Base-by-base conservation (phyloP, 129 eudicot genomes). In the Glebionis coronaria region DNA sequence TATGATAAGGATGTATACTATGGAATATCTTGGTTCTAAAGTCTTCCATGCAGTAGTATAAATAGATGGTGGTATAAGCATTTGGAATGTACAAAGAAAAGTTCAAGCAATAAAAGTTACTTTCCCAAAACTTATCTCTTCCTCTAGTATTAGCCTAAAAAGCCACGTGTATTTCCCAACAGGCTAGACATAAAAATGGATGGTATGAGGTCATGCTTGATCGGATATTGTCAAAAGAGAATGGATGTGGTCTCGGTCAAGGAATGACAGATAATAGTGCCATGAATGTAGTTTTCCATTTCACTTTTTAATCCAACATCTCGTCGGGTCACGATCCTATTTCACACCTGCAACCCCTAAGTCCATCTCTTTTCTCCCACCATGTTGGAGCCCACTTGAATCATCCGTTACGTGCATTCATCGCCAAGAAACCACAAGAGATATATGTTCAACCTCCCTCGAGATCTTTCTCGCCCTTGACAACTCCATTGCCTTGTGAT, bases 201-300 rank as follows among this genome's bases (percentile, higher is more conserved):
- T 71, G 93, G 90, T 73, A 89, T 15, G 99, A 94, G 82, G 76
- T 94, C 75, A 94, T 94, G 99, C 85, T 94, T 13, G 99, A 94
- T 56, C 88, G 99, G 14, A 88, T 97, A 50, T 56, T 94, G 55
- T 73, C 72, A 47, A 82, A 90, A 63, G 99, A 90, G n/a, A 97
- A 94, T 61, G 99, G 95, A 0, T 95, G 99, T 75, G 99, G 99
- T 50, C 95, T 94, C 12, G 99, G 99, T 63, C 99, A 94, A 79
- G 99, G 99, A 46, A 95, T 94, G 57, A 79, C 73, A 75, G 99
- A 94, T 81, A 94, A 94, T 75, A 92, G 81, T 44, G 87, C 97
- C 0, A 79, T 82, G 94, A 94, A 89, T 50, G 82, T 90, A 25
- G 63, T 89, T 61, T 90, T 94, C 79, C 97, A 94, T 74, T 63